Percentiles rank a stretch among this genome's conserved stretches.
phyloP scores from a whole-genome alignment of 768 basidiomycete species.

The Termitomyces sp. region DNA sequence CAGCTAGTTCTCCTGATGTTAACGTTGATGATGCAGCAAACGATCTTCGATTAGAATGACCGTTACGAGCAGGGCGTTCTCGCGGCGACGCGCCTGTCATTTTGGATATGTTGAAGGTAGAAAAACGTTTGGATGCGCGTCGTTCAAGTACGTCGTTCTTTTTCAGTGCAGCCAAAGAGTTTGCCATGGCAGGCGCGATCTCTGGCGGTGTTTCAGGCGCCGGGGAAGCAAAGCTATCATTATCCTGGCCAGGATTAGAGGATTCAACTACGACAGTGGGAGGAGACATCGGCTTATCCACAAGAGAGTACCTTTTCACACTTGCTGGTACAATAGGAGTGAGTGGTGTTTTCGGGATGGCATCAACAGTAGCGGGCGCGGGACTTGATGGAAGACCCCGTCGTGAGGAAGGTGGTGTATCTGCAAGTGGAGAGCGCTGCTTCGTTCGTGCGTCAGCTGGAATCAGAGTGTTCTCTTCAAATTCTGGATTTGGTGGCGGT shows the following conservation, averaged over 20 bases:
- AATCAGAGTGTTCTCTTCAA: constrained; percentile 13
- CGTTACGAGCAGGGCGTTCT: constrained; percentile 42
- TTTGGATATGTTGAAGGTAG: constrained; percentile 90
- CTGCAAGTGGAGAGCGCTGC: constrained; percentile 8
- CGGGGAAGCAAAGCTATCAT: constrained; percentile 31
- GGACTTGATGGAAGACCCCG: constrained; percentile 2
- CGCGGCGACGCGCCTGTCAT: constrained; percentile 67
- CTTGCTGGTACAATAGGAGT: constrained; percentile 52
- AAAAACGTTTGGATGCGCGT: constrained; percentile 93
- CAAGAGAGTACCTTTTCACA: constrained; percentile 77
- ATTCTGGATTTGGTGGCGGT: constrained; percentile 6
- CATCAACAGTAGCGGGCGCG: constrained; percentile 5
- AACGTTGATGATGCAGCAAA: constrained; percentile 59
- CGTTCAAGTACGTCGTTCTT: constrained; percentile 83
- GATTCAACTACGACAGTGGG: constrained; percentile 49
- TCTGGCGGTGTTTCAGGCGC: constrained; percentile 34
- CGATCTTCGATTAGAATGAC: constrained; percentile 60
- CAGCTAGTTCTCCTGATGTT: constrained; percentile 69
- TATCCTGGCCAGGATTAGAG: constrained; percentile 37
- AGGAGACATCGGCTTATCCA: constrained; percentile 59
- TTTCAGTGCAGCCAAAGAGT: constrained; percentile 85
- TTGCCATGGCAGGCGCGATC: constrained; percentile 61
- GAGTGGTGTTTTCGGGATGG: constrained; percentile 21
- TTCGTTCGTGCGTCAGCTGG: constrained; percentile 7
- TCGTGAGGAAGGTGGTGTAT: constrained; percentile 3